A percentile compares a stretch with the other conserved stretches of the same genome.
Evolutionary conservation across 106 monocot genomes (phyloP).

Genomic region (Platanthera zijinensis): DNA sequence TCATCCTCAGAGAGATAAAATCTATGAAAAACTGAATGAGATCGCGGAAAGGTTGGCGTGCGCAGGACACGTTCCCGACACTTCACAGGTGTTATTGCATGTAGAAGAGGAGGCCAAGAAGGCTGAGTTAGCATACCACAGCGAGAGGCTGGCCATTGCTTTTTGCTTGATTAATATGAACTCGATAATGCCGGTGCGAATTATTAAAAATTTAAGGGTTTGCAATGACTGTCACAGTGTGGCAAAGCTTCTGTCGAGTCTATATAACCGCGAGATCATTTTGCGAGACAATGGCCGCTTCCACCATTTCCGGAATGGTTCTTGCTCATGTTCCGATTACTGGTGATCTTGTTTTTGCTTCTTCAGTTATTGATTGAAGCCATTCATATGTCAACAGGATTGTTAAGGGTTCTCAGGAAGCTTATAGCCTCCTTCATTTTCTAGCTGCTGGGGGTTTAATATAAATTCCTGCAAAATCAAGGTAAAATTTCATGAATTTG

Average conservation of each 20-base stretch:
- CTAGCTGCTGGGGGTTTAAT: background rate
- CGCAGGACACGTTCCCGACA: constrained; percentile 28
- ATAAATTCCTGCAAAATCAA: background rate
- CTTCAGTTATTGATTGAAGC: background rate
- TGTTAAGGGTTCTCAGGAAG: background rate
- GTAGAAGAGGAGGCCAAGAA: constrained; percentile 24
- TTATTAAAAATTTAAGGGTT: constrained; percentile 32
- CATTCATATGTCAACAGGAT: background rate
- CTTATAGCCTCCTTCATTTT: background rate
- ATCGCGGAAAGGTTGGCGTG: background rate
- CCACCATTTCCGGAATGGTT: constrained; percentile 1
- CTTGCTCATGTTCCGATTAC: background rate
- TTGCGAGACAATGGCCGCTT: constrained; percentile 26
- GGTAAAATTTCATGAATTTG: too few relatives aligned
- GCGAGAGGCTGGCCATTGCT: constrained; percentile 42
- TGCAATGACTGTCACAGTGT: constrained; percentile 27
- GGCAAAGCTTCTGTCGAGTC: constrained; percentile 14
- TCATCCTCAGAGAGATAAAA: constrained; percentile 22
- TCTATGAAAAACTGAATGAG: constrained; percentile 31
- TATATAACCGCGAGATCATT: constrained; percentile 23
- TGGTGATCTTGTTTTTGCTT: background rate
- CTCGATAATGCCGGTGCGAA: constrained; percentile 10
- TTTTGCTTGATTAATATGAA: constrained; percentile 27
- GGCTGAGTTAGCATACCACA: constrained; percentile 30
- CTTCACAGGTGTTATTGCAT: constrained; percentile 26